Percentiles rank a stretch among this genome's conserved stretches.
phyloP scores from a whole-genome alignment of 176 grass and related monocot species.

The Luzula sylvatica region DNA sequence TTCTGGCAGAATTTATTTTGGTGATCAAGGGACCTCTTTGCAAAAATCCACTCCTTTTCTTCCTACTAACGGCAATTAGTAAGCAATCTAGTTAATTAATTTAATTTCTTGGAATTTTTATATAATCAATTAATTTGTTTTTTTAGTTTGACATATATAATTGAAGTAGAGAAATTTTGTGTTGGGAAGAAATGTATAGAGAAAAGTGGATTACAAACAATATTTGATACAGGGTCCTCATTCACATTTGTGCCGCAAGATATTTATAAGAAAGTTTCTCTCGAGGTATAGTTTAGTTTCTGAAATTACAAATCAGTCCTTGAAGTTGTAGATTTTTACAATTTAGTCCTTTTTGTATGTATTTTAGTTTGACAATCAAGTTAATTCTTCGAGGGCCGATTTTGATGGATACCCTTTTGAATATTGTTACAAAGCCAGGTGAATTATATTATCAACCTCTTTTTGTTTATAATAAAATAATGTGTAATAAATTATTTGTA shows the following conservation, averaged over 20 bases:
- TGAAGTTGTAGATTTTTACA: not conserved
- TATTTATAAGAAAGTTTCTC: conserved; percentile 54
- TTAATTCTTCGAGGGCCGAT: conserved; percentile 46
- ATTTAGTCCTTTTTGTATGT: conserved; percentile 29
- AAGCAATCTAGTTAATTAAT: conserved; percentile 26
- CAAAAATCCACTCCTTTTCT: conserved; percentile 89
- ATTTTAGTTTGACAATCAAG: conserved; percentile 88
- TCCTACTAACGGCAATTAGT: conserved; percentile 75
- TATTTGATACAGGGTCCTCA: conserved; percentile 87
- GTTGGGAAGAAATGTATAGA: conserved; percentile 62
- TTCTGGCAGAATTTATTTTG: conserved; percentile 90
- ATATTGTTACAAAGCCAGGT: conserved; percentile 82
- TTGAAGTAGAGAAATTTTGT: conserved; percentile 68
- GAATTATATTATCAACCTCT: too few species aligned
- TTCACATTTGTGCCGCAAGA: conserved; percentile 70
- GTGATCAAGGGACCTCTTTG: conserved; percentile 60
- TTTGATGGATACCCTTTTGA: conserved; percentile 36
- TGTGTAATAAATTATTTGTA: conserved; percentile 10
- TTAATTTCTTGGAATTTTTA: not conserved
- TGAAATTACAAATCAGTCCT: not conserved
- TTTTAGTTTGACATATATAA: conserved; percentile 60
- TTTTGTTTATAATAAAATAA: too few species aligned
- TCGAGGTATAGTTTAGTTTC: conserved; percentile 41
- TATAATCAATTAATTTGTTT: not conserved
- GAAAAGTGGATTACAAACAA: conserved; percentile 43